phyloP scores from a whole-genome alignment of 176 grass and related monocot species.

The Ananas comosus region DNA sequence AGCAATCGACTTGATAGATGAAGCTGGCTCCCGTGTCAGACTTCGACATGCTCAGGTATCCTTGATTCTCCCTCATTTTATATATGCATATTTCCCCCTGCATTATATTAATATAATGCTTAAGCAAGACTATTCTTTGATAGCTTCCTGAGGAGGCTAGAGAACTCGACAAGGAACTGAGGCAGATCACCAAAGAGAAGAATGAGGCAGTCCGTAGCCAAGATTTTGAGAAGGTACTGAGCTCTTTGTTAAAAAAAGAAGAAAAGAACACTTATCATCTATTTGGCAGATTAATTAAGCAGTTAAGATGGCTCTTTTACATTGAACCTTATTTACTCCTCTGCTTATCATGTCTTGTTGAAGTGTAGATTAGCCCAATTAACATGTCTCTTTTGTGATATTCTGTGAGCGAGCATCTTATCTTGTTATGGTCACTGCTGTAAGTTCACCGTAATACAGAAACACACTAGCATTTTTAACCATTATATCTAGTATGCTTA shows the following conservation, averaged over 20 bases:
- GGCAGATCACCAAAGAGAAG: slow-evolving; percentile 78
- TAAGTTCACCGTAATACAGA: no score
- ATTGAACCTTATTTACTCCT: no score
- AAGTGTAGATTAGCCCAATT: no score
- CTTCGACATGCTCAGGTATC: slow-evolving; percentile 76
- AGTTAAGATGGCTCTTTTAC: background rate
- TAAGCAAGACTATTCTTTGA: background rate
- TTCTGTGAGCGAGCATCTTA: no score
- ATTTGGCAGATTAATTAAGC: background rate
- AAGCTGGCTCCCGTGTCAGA: slow-evolving; percentile 80
- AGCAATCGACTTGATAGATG: slow-evolving; percentile 92
- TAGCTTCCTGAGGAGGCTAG: slow-evolving; percentile 79
- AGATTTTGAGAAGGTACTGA: slow-evolving; percentile 81
- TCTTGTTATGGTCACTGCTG: no score
- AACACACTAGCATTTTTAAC: no score
- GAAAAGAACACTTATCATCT: background rate
- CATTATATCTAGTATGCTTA: no score
- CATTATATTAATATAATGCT: background rate
- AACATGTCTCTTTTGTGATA: no score
- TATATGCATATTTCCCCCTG: background rate
- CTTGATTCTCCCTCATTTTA: background rate
- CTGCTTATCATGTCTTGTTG: no score
- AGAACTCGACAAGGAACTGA: slow-evolving; percentile 79
- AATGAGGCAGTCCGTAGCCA: slow-evolving; percentile 76
- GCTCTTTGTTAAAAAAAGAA: background rate